Percentiles rank a stretch among this genome's conserved stretches.
These are phyloP conservation scores for Botrytis pseudocinerea DNA, from an alignment of 2,329 filamentous ascomycete species.

Conservation along the genomic window DNA sequence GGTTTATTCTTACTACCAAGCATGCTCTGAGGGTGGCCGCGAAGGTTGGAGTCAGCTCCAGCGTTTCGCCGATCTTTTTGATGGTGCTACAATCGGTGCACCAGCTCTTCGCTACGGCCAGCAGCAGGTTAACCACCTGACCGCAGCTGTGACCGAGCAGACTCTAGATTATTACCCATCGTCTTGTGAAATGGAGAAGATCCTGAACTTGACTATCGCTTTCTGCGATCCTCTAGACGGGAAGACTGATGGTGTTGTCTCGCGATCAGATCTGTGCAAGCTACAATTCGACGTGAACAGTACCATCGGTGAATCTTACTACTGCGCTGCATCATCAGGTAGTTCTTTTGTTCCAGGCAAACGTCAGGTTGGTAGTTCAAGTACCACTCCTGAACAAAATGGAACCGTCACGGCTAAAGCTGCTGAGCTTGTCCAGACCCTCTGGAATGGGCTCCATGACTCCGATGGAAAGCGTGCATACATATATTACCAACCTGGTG, in stretches of 20 bases:
- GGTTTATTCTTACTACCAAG: background rate
- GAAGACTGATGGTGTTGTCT: background rate
- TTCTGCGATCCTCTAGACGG: background rate
- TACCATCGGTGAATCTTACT: background rate
- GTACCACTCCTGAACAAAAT: background rate
- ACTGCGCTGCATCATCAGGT: background rate
- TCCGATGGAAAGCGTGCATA: background rate
- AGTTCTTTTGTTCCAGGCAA: background rate
- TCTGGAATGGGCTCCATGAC: background rate
- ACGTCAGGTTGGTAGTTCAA: background rate
- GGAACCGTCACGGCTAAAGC: background rate
- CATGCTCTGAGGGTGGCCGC: background rate
- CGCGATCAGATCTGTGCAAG: background rate
- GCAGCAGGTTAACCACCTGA: background rate
- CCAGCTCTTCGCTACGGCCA: background rate
- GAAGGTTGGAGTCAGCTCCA: background rate
- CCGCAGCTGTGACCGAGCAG: background rate
- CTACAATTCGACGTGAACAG: background rate
- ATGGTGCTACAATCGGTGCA: background rate
- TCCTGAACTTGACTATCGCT: background rate
- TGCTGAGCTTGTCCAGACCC: background rate
- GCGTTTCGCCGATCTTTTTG: background rate
- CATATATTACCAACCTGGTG: background rate
- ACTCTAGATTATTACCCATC: background rate
- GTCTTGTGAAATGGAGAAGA: background rate